These are phyloP conservation scores for Stromatinia cepivora DNA, from an alignment of 2,329 filamentous ascomycete genomes.

Conservation along the genomic window DNA sequence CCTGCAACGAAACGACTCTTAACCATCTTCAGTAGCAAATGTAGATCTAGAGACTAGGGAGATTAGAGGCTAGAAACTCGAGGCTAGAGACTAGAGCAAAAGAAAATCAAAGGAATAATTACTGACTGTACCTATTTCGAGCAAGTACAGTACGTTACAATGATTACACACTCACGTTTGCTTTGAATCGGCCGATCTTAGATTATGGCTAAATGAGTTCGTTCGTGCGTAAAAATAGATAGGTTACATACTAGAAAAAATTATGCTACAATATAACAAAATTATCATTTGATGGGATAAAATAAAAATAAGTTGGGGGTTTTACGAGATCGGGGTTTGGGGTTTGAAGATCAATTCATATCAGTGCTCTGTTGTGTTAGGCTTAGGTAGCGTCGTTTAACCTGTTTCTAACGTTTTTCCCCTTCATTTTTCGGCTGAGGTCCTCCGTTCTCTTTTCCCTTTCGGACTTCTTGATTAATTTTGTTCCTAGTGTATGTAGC, in stretches of 20 bases:
- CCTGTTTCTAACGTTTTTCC: background rate
- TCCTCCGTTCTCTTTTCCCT: background rate
- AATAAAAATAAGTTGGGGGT: background rate
- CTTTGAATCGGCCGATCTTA: background rate
- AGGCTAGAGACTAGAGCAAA: background rate
- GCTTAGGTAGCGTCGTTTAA: slow-evolving; percentile 8
- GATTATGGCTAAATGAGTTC: background rate
- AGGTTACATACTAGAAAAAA: background rate
- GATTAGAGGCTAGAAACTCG: background rate
- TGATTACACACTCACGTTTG: background rate
- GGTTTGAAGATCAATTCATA: slow-evolving; percentile 13
- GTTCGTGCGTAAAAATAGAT: background rate
- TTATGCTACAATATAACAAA: background rate
- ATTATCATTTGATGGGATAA: background rate
- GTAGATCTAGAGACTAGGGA: slow-evolving; percentile 16
- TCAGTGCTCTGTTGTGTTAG: background rate
- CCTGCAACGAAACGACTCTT: slow-evolving; percentile 13
- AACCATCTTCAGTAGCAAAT: slow-evolving; percentile 20
- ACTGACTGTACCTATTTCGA: background rate
- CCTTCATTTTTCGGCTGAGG: slow-evolving; percentile 10
- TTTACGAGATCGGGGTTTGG: background rate
- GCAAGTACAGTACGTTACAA: background rate
- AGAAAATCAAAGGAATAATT: background rate
- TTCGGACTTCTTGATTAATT: background rate
- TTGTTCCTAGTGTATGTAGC: background rate